Evolutionary conservation across 805 yeast species (phyloP), one percentile per base, ranked within the genome.

Genomic region (Yarrowia sp.): DNA sequence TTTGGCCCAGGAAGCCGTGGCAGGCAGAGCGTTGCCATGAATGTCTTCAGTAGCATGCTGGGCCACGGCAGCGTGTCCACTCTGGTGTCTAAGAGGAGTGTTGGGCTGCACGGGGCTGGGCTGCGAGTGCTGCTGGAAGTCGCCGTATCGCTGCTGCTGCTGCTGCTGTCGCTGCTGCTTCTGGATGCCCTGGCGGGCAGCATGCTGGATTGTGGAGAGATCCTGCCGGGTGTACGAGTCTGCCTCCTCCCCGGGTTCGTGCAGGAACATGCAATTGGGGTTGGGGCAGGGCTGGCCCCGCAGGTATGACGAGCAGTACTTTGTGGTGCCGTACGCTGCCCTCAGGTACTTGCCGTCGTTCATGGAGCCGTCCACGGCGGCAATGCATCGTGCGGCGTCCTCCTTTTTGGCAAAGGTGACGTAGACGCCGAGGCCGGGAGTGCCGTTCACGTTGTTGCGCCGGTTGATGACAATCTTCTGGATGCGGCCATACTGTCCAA

Each of bases 231-330:
- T 91, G 79, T 91, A 94, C 12, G 97, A 90, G 74, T 95, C 99
- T 1, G 98, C 98, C 78, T 95, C 99, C 81, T 95, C 99, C 69
- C 99, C 99, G 8, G 99, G 99, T 79, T 95, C 99, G 77, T 95
- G 99, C 74, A 95, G 83, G 75, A 95, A 95, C 99, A 95, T 95
- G 83, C 99, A 95, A 75, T 92, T 92, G 70, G 98, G 98, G 79
- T 95, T 95, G 69, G 97, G 99, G 80, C 99, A 95, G 10, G 95
- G 89, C 76, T 91, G 96, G 43, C 97, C 98, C 72, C 98, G 85
- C 71, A 95, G 81, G 76, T 95, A 95, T 3, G 97, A 89, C n/a
- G 97, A 91, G 78, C 99, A 95, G 80, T 95, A 95, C 78, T 95
- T 95, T 13, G 99, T 95, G 5, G 99, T 95, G 76, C 99, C 99